Conservation (phyloP, 2,329 filamentous ascomycete genomes). For the Mariannaea sp. region DNA sequence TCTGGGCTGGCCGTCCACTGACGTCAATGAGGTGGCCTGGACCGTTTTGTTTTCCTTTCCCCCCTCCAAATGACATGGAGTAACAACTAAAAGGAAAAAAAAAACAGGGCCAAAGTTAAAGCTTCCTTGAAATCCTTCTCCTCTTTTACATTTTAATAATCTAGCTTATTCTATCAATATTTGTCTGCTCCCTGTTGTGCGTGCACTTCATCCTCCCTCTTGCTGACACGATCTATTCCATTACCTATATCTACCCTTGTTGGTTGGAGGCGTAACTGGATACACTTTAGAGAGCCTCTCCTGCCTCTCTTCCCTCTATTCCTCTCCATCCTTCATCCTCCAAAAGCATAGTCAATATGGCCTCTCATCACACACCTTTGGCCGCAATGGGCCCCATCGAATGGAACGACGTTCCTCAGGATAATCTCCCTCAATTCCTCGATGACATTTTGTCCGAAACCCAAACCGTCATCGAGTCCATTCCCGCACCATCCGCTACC, state of each 20-base stretch:
- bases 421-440: constrained; percentile 60
- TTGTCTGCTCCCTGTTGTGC: too few species aligned
- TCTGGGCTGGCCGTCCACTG: neutral
- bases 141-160: neutral
- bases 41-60: too few species aligned
- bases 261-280: too few species aligned
- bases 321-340: neutral
- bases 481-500: constrained; percentile 56
- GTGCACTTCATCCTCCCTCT: too few species aligned
- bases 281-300: too few species aligned
- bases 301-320: too few species aligned
- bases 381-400: constrained; percentile 60
- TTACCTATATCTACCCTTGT: too few species aligned
- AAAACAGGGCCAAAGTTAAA: neutral
- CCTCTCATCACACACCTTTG: constrained; percentile 62
- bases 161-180: too few species aligned
- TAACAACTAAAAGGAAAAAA: too few species aligned
- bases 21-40: constrained; percentile 22
- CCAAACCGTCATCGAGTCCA: constrained; percentile 75
- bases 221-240: too few species aligned
- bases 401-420: constrained; percentile 53
- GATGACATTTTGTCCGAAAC: constrained; percentile 66
- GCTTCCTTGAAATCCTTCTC: constrained; percentile 7
- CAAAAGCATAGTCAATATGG: too few species aligned
- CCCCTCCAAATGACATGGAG: neutral